phyloP scores from a whole-genome alignment of 768 basidiomycete species.

The Omphalotus guepiniiformis region DNA sequence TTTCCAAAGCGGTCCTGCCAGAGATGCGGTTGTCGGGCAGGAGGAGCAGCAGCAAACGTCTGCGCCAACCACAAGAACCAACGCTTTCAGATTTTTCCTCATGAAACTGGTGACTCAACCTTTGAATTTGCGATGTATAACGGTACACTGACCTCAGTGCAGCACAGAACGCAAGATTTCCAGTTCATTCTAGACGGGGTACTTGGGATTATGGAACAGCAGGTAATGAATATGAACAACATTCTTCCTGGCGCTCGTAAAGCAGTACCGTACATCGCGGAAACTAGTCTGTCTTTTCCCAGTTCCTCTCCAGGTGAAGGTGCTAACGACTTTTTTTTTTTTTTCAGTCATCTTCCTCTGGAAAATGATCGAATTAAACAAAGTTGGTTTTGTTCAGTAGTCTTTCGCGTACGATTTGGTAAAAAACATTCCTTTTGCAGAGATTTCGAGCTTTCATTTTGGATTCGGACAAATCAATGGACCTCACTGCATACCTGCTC shows the following conservation, averaged over 20 bases:
- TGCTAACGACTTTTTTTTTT: conserved; percentile 6
- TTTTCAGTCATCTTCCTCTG: conserved; percentile 72
- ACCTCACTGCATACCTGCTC: conserved; percentile 73
- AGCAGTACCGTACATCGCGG: conserved; percentile 76
- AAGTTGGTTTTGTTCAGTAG: conserved; percentile 41
- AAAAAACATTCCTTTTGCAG: conserved; percentile 41
- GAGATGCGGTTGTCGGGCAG: conserved; percentile 41
- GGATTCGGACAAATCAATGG: conserved; percentile 75
- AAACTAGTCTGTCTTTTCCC: conserved; percentile 58
- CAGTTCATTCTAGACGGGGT: conserved; percentile 78
- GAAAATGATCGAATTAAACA: conserved; percentile 92
- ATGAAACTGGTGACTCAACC: conserved; percentile 69
- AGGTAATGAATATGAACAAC: conserved; percentile 68
- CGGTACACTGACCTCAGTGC: conserved; percentile 12
- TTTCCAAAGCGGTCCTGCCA: conserved; percentile 74
- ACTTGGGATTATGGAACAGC: conserved; percentile 62
- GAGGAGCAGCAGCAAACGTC: conserved; percentile 38
- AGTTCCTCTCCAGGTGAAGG: neutral
- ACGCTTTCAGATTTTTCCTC: conserved; percentile 89
- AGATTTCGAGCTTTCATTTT: conserved; percentile 85
- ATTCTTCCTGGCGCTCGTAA: conserved; percentile 83
- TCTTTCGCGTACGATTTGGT: neutral
- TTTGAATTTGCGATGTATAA: conserved; percentile 4
- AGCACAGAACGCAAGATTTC: conserved; percentile 92
- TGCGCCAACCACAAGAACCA: conserved; percentile 62